Evolutionary conservation across 768 basidiomycete genomes (phyloP).

Genomic region (Mycena floridula): DNA sequence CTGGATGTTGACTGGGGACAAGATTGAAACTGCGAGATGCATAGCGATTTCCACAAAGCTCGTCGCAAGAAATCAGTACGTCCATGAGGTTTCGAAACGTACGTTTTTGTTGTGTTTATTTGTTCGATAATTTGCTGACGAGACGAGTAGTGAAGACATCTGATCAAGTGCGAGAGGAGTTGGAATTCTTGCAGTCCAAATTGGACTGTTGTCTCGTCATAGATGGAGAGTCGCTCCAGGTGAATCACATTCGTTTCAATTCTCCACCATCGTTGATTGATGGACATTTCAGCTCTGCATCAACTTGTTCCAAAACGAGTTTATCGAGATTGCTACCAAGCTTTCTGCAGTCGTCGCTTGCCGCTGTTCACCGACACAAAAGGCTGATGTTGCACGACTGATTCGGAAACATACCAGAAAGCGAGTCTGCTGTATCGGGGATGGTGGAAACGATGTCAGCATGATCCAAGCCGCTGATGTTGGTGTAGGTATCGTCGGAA

Average conservation of each 20-base stretch:
- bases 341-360: conserved; percentile 95
- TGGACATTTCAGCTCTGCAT: conserved; percentile 66
- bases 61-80: conserved; percentile 94
- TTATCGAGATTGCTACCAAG: conserved; percentile 94
- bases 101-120: conserved; percentile 17
- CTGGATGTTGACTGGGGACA: conserved; percentile 99
- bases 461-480: conserved; percentile 99
- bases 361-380: conserved; percentile 97
- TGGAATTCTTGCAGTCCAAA: conserved; percentile 92
- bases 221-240: conserved; percentile 94
- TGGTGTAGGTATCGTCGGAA: conserved; percentile 96
- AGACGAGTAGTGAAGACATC: conserved; percentile 68
- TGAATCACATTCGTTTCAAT: conserved; percentile 20
- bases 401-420: conserved; percentile 90
- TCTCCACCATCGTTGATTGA: background rate
- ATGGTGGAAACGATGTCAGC: conserved; percentile 98
- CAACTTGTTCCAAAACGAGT: conserved; percentile 86
- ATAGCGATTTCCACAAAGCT: conserved; percentile 97
- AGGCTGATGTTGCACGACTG: conserved; percentile 93
- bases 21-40: conserved; percentile 97
- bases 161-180: conserved; percentile 76
- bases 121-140: background rate
- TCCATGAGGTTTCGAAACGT: conserved; percentile 95
- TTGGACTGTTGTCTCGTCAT: conserved; percentile 97
- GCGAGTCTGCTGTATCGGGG: conserved; percentile 97